Conservation (phyloP, 1,139 yeast genomes). For the Sugiyamaella grinbergsii region DNA sequence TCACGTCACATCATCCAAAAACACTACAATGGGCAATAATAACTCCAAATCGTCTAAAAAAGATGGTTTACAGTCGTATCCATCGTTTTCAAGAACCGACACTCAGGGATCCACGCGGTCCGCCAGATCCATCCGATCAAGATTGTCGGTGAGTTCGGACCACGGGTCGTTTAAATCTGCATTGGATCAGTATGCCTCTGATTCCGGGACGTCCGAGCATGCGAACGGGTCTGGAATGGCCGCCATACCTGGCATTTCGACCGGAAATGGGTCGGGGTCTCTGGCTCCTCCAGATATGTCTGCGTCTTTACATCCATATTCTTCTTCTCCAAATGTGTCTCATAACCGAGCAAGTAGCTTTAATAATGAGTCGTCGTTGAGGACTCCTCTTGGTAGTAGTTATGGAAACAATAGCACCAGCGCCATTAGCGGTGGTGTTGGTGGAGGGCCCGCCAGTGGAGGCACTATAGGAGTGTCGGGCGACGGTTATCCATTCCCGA, state of each 20-base stretch:
- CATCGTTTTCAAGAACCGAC: slow-evolving; percentile 47
- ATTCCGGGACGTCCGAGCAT: not conserved
- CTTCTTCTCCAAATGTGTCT: slow-evolving; percentile 9
- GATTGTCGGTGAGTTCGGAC: slow-evolving; percentile 33
- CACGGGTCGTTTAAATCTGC: slow-evolving; percentile 37
- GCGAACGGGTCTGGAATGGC: not conserved
- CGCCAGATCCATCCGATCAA: slow-evolving; percentile 40
- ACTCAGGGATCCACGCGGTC: slow-evolving; percentile 47
- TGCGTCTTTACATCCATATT: slow-evolving; percentile 9
- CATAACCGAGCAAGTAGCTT: slow-evolving; percentile 12
- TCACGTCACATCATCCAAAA: no score
- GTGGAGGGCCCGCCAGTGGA: slow-evolving; percentile 1
- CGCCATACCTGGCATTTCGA: not conserved
- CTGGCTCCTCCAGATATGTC: slow-evolving; percentile 12
- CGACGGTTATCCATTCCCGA: slow-evolving; percentile 34
- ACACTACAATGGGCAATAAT: slow-evolving; percentile 41
- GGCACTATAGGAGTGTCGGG: slow-evolving; percentile 1
- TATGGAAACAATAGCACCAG: slow-evolving; percentile 5
- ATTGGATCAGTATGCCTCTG: slow-evolving; percentile 14
- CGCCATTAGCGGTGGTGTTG: slow-evolving; percentile 5
- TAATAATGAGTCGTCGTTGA: not conserved
- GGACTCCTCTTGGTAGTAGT: slow-evolving; percentile 7
- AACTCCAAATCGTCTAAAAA: slow-evolving; percentile 32
- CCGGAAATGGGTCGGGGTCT: slow-evolving; percentile 5
- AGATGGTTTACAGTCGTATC: slow-evolving; percentile 41